Percentiles rank a stretch among this genome's conserved stretches.
Evolutionary conservation across 1,284 basidiomycete species (phyloP).

Genomic region (Xerocomus minutiporus): DNA sequence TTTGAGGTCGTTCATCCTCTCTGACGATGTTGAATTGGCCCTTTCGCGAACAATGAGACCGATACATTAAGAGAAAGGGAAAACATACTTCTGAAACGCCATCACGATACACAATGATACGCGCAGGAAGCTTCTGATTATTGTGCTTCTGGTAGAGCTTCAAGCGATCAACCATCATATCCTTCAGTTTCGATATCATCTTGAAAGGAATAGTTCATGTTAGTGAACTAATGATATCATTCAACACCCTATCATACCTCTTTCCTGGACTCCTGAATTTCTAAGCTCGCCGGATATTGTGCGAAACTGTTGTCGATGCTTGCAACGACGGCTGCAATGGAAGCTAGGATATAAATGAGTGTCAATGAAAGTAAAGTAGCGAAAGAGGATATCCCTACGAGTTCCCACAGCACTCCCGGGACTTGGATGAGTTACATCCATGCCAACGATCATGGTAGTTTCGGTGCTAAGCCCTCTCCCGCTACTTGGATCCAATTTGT

Average conservation of each 20-base stretch:
- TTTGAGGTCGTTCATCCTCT: slow-evolving; percentile 58
- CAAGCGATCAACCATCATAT: slow-evolving; percentile 69
- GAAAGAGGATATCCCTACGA: slow-evolving; percentile 21
- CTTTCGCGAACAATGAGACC: slow-evolving; percentile 33
- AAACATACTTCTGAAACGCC: slow-evolving; percentile 65
- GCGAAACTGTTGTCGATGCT: slow-evolving; percentile 59
- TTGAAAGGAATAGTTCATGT: slow-evolving; percentile 28
- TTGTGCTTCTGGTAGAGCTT: slow-evolving; percentile 47
- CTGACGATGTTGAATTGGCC: slow-evolving; percentile 71
- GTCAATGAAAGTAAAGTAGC: neutral
- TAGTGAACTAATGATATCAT: neutral
- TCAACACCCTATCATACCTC: slow-evolving; percentile 44
- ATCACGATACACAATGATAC: slow-evolving; percentile 72
- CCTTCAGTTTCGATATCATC: slow-evolving; percentile 65
- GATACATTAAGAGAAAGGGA: neutral
- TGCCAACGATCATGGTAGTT: slow-evolving; percentile 77
- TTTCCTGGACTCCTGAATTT: slow-evolving; percentile 67
- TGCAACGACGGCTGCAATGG: slow-evolving; percentile 76
- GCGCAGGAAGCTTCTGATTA: slow-evolving; percentile 44
- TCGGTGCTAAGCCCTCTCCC: slow-evolving; percentile 50
- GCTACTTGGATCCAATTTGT: slow-evolving; percentile 48
- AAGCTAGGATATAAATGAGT: slow-evolving; percentile 41
- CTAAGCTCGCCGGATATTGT: slow-evolving; percentile 68
- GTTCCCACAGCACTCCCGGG: slow-evolving; percentile 60
- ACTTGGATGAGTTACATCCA: slow-evolving; percentile 80